Evolutionary conservation across 2,329 filamentous ascomycete genomes (phyloP).

Genomic region (Alternaria sp.): DNA sequence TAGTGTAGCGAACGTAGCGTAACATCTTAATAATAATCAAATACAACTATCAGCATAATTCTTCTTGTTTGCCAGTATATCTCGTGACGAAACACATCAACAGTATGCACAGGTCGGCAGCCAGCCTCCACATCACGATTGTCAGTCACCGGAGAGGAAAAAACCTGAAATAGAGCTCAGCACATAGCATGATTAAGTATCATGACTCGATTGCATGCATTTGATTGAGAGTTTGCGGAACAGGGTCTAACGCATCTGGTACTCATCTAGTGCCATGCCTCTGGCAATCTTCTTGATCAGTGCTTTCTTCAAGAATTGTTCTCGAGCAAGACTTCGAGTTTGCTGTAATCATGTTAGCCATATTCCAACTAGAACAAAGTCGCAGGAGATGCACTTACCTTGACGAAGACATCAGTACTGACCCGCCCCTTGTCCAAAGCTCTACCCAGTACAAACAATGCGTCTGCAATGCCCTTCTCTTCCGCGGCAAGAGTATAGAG

Average conservation of each 20-base stretch:
- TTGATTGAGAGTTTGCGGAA: not conserved
- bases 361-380: not conserved
- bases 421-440: slow-evolving; percentile 77
- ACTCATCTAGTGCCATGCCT: slow-evolving; percentile 71
- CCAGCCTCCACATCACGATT: not conserved
- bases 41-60: not conserved
- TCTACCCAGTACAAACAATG: slow-evolving; percentile 79
- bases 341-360: slow-evolving; percentile 44
- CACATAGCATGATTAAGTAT: not conserved
- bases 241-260: slow-evolving; percentile 32
- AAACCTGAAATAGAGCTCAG: not conserved
- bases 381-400: slow-evolving; percentile 54
- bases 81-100: not conserved
- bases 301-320: slow-evolving; percentile 85
- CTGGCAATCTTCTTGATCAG: slow-evolving; percentile 76
- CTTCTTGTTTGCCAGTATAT: not conserved
- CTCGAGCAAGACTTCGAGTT: slow-evolving; percentile 74
- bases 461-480: slow-evolving; percentile 83
- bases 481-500: slow-evolving; percentile 89
- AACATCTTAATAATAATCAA: not conserved
- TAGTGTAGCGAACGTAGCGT: not conserved
- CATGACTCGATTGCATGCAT: not conserved
- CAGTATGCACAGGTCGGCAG: not conserved
- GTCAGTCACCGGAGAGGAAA: not conserved
- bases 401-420: slow-evolving; percentile 75